These are phyloP conservation scores for Gossypium rotundifolium DNA, from an alignment of 345 rosid genomes.

Conservation along the genomic window DNA sequence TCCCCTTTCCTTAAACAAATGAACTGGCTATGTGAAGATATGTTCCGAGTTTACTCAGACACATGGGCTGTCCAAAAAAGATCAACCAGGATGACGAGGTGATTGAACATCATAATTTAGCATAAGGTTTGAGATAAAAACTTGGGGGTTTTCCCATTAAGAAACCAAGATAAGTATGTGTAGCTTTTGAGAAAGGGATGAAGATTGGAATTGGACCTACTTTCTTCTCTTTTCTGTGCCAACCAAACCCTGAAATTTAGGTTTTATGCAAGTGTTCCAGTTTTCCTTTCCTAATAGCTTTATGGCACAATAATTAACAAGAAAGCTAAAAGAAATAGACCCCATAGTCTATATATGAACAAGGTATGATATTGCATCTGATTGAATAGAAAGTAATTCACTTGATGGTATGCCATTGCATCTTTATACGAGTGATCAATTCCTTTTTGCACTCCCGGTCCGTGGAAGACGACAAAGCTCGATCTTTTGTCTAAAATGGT, in stretches of 20 bases:
- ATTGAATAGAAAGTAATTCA: too few relatives aligned
- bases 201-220: too few relatives aligned
- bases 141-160: too few relatives aligned
- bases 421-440: too few relatives aligned
- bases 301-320: not conserved
- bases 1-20: not conserved
- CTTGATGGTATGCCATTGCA: too few relatives aligned
- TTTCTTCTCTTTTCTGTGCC: not conserved
- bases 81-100: not conserved
- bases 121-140: not conserved
- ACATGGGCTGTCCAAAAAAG: constrained; percentile 1
- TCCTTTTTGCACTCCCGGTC: not conserved
- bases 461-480: not conserved
- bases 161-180: too few relatives aligned
- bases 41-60: not conserved
- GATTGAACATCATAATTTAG: not conserved
- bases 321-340: too few relatives aligned
- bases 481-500: not conserved
- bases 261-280: not conserved
- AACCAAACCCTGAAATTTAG: constrained; percentile 4
- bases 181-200: too few relatives aligned
- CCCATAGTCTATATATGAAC: too few relatives aligned
- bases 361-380: too few relatives aligned
- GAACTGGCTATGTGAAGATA: not conserved
- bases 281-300: too few relatives aligned